Base-by-base conservation (phyloP, 176 grass and related monocot species). In the Cenchrus fungigraminus region DNA sequence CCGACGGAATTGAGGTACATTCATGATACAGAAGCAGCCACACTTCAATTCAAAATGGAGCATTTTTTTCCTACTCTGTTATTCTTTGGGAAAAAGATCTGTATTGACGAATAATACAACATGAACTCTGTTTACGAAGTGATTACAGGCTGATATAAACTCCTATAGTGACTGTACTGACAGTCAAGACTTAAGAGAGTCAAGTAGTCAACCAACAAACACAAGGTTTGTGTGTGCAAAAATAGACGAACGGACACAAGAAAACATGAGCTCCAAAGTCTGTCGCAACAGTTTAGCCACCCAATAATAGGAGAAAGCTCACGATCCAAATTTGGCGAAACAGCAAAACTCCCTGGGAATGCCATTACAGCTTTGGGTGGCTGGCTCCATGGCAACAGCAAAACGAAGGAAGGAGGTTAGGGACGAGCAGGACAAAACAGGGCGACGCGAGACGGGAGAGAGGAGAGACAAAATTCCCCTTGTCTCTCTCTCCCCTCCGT, bases 371-470 rank as follows among this genome's bases (percentile, higher is more conserved):
- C 47, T 84, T 87, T 79, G 8, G 62, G 60, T 60, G 55, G 68
- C 53, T 75, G 55, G 68, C 53, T 75, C 55, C 44, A 61, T 76
- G 62, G 32, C 63, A 83, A 17, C 68, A 80, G 61, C 10, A 51
- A 82, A 67, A 16, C 85, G 9, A 54, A 78, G 79, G 73, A 82
- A 32, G 67, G 75, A 74, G 79, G 51, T 57, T 61, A 65, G 43
- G 78, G 85, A 69, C 13, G 19, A 74, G 54, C 37, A 78, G 69
- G 73, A 85, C 88, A 92, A 92, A 81, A 90, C 43, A 83, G 80
- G 85, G 74, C 65, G 19, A 88, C 74, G 71, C 64, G 77, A 85
- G 69, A 85, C 37, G 37, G 37, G 37, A 40, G 45, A 46, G 79
- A 74, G 81, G 80, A 74, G 81, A 80, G 79, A 86, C 71, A 91